Evolutionary conservation across 441 rosid species (phyloP).

Genomic region (Euphorbia schlechtendalii): DNA sequence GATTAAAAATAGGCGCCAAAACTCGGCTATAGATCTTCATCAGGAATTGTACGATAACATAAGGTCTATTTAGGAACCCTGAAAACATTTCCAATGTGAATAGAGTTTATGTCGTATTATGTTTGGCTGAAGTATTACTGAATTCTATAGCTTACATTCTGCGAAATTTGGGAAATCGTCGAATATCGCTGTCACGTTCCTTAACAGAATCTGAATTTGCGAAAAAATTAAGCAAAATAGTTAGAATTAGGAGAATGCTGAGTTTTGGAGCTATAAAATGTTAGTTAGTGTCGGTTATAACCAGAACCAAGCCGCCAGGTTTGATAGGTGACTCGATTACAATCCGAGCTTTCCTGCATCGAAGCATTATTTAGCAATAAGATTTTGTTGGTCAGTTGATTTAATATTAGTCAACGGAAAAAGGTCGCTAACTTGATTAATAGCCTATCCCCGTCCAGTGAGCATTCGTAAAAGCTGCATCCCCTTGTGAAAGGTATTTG

Average conservation of each 20-base stretch:
- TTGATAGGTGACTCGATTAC: conserved; percentile 71
- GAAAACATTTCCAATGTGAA: conserved; percentile 14
- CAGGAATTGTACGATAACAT: conserved; percentile 32
- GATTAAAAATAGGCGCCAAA: conserved; percentile 42
- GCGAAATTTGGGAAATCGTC: conserved; percentile 60
- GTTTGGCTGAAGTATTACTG: conserved; percentile 3
- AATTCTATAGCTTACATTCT: conserved; percentile 41
- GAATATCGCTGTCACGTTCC: conserved; percentile 42
- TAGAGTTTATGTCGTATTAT: neutral
- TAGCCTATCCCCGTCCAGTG: conserved; percentile 30
- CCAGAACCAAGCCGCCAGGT: conserved; percentile 68
- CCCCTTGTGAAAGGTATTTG: conserved; percentile 68
- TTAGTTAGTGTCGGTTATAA: conserved; percentile 18
- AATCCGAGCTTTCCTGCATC: conserved; percentile 58
- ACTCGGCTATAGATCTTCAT: conserved; percentile 30
- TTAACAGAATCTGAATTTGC: conserved; percentile 41
- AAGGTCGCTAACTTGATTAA: conserved; percentile 36
- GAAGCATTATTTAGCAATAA: conserved; percentile 2
- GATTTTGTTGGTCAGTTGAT: neutral
- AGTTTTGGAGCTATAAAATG: neutral
- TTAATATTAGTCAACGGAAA: too few species aligned
- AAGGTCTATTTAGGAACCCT: conserved; percentile 68
- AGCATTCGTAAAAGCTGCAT: conserved; percentile 67
- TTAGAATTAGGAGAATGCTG: neutral
- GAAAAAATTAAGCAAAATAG: neutral